Conservation (phyloP, 2,329 filamentous ascomycete species). For the Fusarium drepaniforme region DNA sequence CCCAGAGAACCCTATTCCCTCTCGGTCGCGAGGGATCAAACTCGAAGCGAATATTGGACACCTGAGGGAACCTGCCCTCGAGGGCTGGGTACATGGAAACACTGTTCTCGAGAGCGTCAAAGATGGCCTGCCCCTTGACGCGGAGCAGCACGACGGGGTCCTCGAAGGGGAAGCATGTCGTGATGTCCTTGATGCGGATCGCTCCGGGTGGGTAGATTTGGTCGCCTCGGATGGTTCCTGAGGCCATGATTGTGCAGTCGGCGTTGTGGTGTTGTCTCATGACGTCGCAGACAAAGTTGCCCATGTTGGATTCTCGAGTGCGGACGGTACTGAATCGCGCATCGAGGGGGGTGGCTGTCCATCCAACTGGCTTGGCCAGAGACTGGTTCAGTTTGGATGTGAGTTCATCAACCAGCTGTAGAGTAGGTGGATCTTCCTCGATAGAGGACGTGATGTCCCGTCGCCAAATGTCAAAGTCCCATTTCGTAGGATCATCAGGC, state of each 20-base stretch:
- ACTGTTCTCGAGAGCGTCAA: slow-evolving; percentile 86
- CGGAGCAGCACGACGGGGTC: slow-evolving; percentile 86
- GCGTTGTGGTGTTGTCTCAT: slow-evolving; percentile 87
- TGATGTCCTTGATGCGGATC: slow-evolving; percentile 82
- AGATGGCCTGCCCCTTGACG: slow-evolving; percentile 77
- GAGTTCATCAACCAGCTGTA: slow-evolving; percentile 74
- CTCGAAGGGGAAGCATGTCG: slow-evolving; percentile 92
- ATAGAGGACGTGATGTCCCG: slow-evolving; percentile 80
- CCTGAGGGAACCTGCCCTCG: slow-evolving; percentile 87
- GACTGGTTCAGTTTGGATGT: slow-evolving; percentile 81
- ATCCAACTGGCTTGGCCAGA: slow-evolving; percentile 85
- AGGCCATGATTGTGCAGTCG: slow-evolving; percentile 87
- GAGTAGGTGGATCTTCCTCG: slow-evolving; percentile 70
- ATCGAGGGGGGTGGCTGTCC: slow-evolving; percentile 85
- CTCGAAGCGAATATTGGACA: slow-evolving; percentile 83
- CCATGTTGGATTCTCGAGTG: slow-evolving; percentile 82
- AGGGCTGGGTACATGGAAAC: slow-evolving; percentile 85
- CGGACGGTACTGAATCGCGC: slow-evolving; percentile 88
- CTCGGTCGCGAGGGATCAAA: slow-evolving; percentile 74
- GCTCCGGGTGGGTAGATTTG: slow-evolving; percentile 88
- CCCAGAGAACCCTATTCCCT: slow-evolving; percentile 73
- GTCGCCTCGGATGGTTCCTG: slow-evolving; percentile 88
- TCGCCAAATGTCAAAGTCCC: slow-evolving; percentile 84
- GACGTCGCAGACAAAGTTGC: slow-evolving; percentile 92
- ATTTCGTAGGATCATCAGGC: slow-evolving; percentile 60